A percentile compares a stretch with the other conserved stretches of the same genome.
phyloP scores from a whole-genome alignment of 2,329 filamentous ascomycete species.

The Fusarium nisikadoi region DNA sequence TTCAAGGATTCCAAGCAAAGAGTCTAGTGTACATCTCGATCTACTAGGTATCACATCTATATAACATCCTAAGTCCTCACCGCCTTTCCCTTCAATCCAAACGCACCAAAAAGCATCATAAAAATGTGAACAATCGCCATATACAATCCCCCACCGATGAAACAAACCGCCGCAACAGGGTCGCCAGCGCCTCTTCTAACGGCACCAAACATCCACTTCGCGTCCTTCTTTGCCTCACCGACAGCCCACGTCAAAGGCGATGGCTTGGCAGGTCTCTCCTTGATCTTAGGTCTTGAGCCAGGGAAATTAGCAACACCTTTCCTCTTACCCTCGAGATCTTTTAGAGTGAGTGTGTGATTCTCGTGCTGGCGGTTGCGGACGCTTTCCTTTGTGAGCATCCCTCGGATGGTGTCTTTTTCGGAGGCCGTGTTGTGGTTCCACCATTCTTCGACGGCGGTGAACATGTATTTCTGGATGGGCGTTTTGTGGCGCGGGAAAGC shows the following conservation, averaged over 20 bases:
- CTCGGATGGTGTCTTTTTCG: conserved; percentile 37
- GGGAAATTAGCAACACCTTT: conserved; percentile 43
- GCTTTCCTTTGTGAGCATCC: conserved; percentile 43
- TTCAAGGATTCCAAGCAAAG: neutral
- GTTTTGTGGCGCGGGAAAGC: conserved; percentile 72
- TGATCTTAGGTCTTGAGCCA: conserved; percentile 40
- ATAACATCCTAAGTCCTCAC: neutral
- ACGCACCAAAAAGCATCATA: conserved; percentile 5
- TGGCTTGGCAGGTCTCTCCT: conserved; percentile 32
- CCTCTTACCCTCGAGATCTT: conserved; percentile 38
- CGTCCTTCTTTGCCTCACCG: conserved; percentile 29
- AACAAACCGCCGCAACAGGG: conserved; percentile 20
- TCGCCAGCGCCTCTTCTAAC: conserved; percentile 29
- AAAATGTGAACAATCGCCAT: conserved; percentile 16
- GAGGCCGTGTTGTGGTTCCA: conserved; percentile 60
- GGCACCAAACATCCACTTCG: conserved; percentile 30
- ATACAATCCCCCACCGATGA: conserved; percentile 21
- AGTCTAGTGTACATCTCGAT: neutral
- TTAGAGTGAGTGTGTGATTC: conserved; percentile 43
- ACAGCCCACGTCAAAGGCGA: conserved; percentile 41
- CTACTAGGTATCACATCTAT: neutral
- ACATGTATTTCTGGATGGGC: conserved; percentile 86
- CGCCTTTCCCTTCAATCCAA: conserved; percentile 2
- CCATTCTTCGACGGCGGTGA: conserved; percentile 80
- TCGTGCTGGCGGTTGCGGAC: conserved; percentile 43